Evolutionary conservation across 257 asterid genomes (phyloP).

Genomic region (Euphrasia confusa): DNA sequence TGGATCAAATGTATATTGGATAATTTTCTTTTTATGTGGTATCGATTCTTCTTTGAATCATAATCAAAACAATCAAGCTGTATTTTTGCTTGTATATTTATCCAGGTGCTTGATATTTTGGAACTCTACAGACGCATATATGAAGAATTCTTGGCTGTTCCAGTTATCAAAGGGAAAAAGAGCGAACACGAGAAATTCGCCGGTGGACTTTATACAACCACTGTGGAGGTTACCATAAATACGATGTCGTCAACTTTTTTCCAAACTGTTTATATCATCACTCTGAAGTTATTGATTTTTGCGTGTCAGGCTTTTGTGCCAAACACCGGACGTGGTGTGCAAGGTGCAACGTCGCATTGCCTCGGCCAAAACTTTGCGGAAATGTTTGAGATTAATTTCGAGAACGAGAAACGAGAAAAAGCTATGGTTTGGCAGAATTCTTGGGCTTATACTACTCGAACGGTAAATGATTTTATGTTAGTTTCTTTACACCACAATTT

Average conservation of each 20-base stretch:
- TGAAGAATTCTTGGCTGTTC: constrained; percentile 88
- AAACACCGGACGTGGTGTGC: constrained; percentile 93
- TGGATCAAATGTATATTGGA: neutral
- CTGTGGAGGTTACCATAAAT: constrained; percentile 63
- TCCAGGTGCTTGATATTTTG: constrained; percentile 74
- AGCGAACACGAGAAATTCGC: constrained; percentile 96
- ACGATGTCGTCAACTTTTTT: neutral
- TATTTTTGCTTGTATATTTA: neutral
- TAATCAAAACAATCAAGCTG: too few species aligned
- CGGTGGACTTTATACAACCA: constrained; percentile 91
- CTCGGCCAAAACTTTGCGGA: constrained; percentile 91
- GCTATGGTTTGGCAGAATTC: constrained; percentile 98
- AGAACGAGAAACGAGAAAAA: constrained; percentile 89
- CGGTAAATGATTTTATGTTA: constrained; percentile 43
- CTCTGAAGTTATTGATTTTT: constrained; percentile 10
- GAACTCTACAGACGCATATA: constrained; percentile 85
- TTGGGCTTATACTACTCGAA: constrained; percentile 93
- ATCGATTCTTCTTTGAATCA: too few species aligned
- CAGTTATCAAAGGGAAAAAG: constrained; percentile 78
- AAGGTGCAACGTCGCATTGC: constrained; percentile 98
- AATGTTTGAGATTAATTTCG: constrained; percentile 87
- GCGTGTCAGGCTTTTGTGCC: constrained; percentile 79
- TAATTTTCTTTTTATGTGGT: too few species aligned
- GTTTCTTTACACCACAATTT: neutral
- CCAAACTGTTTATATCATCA: neutral